Percentiles rank a stretch among this genome's conserved stretches.
phyloP scores from a whole-genome alignment of 2,329 filamentous ascomycete genomes.

The Hypoxylon rubiginosum region DNA sequence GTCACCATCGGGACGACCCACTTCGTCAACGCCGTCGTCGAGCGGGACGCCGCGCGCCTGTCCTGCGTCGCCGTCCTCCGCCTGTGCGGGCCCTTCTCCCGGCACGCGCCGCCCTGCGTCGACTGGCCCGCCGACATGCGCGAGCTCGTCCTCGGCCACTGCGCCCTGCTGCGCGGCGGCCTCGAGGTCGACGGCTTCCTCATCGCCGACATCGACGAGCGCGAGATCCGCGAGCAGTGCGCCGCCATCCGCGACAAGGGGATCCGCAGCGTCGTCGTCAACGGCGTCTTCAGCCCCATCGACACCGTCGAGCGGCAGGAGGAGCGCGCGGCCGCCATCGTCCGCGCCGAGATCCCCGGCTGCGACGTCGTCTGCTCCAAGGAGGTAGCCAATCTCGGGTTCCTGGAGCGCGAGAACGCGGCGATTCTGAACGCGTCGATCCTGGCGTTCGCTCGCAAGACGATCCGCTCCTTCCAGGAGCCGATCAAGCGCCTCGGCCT shows the following conservation, averaged over 20 bases:
- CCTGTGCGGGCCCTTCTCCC: conserved; percentile 67
- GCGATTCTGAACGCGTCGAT: conserved; percentile 75
- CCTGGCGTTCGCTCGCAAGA: conserved; percentile 67
- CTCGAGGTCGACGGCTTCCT: conserved; percentile 65
- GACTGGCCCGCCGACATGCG: conserved; percentile 67
- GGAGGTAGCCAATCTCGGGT: conserved; percentile 66
- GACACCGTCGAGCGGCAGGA: conserved; percentile 64
- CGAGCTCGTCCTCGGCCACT: conserved; percentile 60
- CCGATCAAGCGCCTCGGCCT: conserved; percentile 65
- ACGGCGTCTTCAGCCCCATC: conserved; percentile 67
- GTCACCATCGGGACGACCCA: conserved; percentile 70
- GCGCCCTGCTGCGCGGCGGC: conserved; percentile 63
- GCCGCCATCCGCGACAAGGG: conserved; percentile 56
- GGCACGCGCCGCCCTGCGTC: conserved; percentile 63
- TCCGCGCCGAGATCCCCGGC: conserved; percentile 56
- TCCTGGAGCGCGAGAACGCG: conserved; percentile 74
- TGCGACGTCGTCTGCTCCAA: conserved; percentile 64
- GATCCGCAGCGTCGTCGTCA: conserved; percentile 63
- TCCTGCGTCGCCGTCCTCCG: conserved; percentile 67
- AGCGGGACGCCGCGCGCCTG: conserved; percentile 63
- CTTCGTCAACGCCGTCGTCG: conserved; percentile 71
- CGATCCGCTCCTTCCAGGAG: conserved; percentile 67
- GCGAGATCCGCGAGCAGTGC: conserved; percentile 58
- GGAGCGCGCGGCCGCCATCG: conserved; percentile 60
- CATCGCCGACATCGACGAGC: conserved; percentile 61